Evolutionary conservation across 495 filamentous ascomycete species (phyloP).

Genomic region (Parachaetomium inaequale): DNA sequence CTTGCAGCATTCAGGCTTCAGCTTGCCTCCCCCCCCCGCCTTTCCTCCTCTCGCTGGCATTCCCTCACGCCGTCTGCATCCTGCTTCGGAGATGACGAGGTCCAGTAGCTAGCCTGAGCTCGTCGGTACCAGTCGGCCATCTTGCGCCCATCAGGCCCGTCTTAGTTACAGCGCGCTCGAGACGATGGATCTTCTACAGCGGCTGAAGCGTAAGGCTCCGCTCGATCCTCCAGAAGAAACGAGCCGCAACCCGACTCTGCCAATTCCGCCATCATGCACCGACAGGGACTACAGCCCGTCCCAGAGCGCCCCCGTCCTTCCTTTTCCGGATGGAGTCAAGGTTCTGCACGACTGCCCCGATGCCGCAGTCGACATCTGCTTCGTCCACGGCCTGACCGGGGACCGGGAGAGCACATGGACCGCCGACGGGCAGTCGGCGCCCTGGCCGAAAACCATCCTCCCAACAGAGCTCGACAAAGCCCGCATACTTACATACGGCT

Average conservation of each 20-base stretch:
- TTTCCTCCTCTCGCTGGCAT: no score
- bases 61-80: no score
- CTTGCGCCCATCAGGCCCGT: no score
- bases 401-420: slow-evolving; percentile 32
- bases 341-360: slow-evolving; percentile 20
- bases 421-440: slow-evolving; percentile 17
- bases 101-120: no score
- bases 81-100: no score
- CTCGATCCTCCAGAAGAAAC: not conserved
- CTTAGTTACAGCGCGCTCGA: no score
- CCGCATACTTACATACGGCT: slow-evolving; percentile 32
- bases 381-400: slow-evolving; percentile 33
- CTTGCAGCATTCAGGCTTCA: not conserved
- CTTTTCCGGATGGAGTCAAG: slow-evolving; percentile 22
- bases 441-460: slow-evolving; percentile 32
- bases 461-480: slow-evolving; percentile 21
- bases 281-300: slow-evolving; percentile 14
- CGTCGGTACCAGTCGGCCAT: no score
- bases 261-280: slow-evolving; percentile 9
- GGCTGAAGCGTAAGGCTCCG: no score
- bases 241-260: slow-evolving; percentile 1
- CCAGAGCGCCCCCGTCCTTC: not conserved
- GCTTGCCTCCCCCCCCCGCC: not conserved
- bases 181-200: no score
- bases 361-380: slow-evolving; percentile 27